phyloP scores from a whole-genome alignment of 2,329 filamentous ascomycete species.

The Truncatella angustata region DNA sequence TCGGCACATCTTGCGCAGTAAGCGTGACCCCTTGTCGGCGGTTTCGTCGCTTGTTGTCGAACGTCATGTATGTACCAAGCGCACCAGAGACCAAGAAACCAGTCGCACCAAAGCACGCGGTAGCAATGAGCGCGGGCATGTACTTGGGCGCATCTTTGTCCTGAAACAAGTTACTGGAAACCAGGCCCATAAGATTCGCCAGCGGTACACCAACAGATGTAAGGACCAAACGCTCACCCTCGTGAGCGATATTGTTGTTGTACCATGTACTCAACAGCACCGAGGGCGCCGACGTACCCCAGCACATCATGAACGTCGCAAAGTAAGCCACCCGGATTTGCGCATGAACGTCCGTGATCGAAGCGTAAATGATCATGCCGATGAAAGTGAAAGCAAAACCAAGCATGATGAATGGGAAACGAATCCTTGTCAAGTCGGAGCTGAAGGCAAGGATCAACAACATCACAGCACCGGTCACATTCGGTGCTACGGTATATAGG shows the following conservation, averaged over 20 bases:
- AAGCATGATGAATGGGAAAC: conserved; percentile 72
- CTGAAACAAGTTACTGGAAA: conserved; percentile 67
- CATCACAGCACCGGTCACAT: conserved; percentile 68
- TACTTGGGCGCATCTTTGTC: conserved; percentile 64
- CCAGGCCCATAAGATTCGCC: conserved; percentile 74
- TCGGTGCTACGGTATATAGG: conserved; percentile 78
- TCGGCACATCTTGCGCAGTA: conserved; percentile 55
- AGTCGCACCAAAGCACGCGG: conserved; percentile 59
- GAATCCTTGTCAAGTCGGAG: conserved; percentile 63
- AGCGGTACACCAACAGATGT: conserved; percentile 72
- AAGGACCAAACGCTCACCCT: conserved; percentile 67
- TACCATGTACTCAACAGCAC: conserved; percentile 67
- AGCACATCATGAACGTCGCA: conserved; percentile 79
- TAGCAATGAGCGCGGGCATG: conserved; percentile 63
- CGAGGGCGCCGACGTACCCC: conserved; percentile 73
- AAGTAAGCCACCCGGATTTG: conserved; percentile 70
- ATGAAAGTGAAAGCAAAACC: conserved; percentile 73
- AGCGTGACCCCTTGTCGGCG: conserved; percentile 51
- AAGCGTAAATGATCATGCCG: conserved; percentile 76
- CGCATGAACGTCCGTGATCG: conserved; percentile 60
- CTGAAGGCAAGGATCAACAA: conserved; percentile 70
- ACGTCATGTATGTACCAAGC: conserved; percentile 63
- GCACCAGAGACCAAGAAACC: conserved; percentile 54
- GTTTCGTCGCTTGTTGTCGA: conserved; percentile 63
- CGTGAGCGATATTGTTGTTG: conserved; percentile 80